A percentile compares a stretch with the other conserved stretches of the same genome.
Conservation (phyloP, 352 stramenopile genomes). For the Pythium rhizo-oryzae region DNA sequence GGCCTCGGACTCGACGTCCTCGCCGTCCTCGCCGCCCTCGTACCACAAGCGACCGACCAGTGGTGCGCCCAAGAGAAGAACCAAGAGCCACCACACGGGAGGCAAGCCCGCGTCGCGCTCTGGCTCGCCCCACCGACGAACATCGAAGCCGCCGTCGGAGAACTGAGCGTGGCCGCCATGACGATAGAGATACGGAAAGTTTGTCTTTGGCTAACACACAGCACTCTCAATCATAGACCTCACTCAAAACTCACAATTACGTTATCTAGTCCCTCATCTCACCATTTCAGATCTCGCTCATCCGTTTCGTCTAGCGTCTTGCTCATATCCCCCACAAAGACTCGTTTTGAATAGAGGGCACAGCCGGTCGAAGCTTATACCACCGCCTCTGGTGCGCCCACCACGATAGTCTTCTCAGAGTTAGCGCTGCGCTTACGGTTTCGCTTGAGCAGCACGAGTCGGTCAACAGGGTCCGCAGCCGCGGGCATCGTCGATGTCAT, state of each 20-base stretch:
- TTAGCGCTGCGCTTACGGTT: constrained; percentile 71
- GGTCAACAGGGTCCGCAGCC: constrained; percentile 65
- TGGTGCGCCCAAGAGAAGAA: constrained; percentile 27
- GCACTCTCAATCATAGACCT: constrained; percentile 8
- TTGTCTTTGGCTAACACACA: neutral
- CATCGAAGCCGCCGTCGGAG: constrained; percentile 9
- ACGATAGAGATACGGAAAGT: neutral
- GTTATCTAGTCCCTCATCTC: neutral
- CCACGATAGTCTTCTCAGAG: constrained; percentile 88
- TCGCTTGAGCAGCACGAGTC: constrained; percentile 77
- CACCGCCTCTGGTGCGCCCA: constrained; percentile 79
- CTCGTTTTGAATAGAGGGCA: too few relatives aligned
- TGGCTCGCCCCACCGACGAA: constrained; percentile 14
- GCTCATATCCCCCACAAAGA: neutral
- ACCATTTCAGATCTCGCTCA: neutral
- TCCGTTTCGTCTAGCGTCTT: neutral
- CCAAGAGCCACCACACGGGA: constrained; percentile 1
- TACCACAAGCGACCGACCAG: constrained; percentile 25
- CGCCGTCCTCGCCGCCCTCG: constrained; percentile 9
- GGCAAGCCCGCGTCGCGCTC: constrained; percentile 1
- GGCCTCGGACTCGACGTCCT: neutral
- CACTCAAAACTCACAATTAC: constrained; percentile 3
- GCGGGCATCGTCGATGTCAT: constrained; percentile 41
- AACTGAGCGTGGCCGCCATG: neutral
- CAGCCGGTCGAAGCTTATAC: constrained; percentile 45